phyloP scores from a whole-genome alignment of 2,329 filamentous ascomycete genomes.

The Xylariaceae sp. region DNA sequence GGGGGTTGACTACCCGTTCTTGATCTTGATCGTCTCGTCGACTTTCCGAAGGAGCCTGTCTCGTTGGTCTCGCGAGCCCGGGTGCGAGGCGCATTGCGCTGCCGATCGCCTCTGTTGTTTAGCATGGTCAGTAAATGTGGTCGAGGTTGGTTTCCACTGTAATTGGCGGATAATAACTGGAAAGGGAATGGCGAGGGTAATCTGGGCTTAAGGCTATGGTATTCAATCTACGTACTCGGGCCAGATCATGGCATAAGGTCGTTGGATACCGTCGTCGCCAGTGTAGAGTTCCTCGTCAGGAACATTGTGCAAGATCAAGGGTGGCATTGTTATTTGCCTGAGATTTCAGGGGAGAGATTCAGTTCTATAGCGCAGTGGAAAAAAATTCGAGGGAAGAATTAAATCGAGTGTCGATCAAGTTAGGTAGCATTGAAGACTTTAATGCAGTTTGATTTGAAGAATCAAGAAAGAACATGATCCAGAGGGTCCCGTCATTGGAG shows the following conservation, averaged over 20 bases:
- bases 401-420: neutral
- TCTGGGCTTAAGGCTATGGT: too few species aligned
- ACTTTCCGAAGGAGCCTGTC: constrained; percentile 70
- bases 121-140: constrained; percentile 23
- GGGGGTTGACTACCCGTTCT: constrained; percentile 62
- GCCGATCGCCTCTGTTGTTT: constrained; percentile 57
- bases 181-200: too few species aligned
- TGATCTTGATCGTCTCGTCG: constrained; percentile 67
- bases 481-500: neutral
- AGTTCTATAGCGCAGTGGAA: neutral
- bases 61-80: constrained; percentile 60
- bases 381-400: neutral
- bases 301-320: constrained; percentile 71
- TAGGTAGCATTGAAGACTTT: neutral
- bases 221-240: constrained; percentile 57
- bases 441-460: neutral
- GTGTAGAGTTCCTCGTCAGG: constrained; percentile 71
- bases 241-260: constrained; percentile 71
- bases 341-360: neutral
- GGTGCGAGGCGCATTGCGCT: constrained; percentile 53
- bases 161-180: too few species aligned
- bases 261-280: constrained; percentile 68
- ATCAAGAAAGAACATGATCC: neutral
- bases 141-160: constrained; percentile 1
- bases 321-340: constrained; percentile 57